Evolutionary conservation across 2,329 filamentous ascomycete species (phyloP).

Genomic region (Fusarium pseudograminearum): DNA sequence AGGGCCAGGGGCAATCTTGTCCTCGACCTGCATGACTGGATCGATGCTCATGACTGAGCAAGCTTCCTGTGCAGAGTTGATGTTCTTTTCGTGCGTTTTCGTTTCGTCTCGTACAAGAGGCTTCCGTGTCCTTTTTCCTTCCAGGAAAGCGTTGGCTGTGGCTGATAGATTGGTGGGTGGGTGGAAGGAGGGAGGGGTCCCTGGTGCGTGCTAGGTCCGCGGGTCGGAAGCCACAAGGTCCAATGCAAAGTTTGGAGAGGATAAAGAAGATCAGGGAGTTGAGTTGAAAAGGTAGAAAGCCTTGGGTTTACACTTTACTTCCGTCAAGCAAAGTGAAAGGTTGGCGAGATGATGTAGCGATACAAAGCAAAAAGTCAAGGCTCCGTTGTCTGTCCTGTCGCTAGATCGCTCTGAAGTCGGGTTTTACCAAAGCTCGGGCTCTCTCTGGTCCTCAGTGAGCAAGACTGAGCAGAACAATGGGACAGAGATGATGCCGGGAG

Average conservation of each 20-base stretch:
- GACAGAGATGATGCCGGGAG: conserved; percentile 4
- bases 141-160: conserved; percentile 25
- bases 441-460: conserved; percentile 8
- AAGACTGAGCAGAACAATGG: conserved; percentile 9
- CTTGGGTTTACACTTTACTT: neutral
- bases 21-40: conserved; percentile 48
- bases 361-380: conserved; percentile 18
- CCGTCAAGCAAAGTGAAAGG: neutral
- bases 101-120: conserved; percentile 25
- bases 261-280: conserved; percentile 10
- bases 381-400: conserved; percentile 4
- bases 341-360: conserved; percentile 24
- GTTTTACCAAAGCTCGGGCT: conserved; percentile 6
- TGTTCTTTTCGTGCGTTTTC: conserved; percentile 19
- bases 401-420: neutral
- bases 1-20: conserved; percentile 31
- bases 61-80: conserved; percentile 11
- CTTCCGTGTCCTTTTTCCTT: conserved; percentile 25
- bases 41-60: conserved; percentile 45
- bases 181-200: conserved; percentile 32
- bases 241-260: conserved; percentile 12
- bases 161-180: conserved; percentile 26
- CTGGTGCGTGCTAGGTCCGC: conserved; percentile 15
- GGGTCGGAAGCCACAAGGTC: conserved; percentile 35
- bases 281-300: neutral